These are phyloP conservation scores for Trichoderma erinaceum DNA, from an alignment of 495 filamentous ascomycete species.

Conservation along the genomic window DNA sequence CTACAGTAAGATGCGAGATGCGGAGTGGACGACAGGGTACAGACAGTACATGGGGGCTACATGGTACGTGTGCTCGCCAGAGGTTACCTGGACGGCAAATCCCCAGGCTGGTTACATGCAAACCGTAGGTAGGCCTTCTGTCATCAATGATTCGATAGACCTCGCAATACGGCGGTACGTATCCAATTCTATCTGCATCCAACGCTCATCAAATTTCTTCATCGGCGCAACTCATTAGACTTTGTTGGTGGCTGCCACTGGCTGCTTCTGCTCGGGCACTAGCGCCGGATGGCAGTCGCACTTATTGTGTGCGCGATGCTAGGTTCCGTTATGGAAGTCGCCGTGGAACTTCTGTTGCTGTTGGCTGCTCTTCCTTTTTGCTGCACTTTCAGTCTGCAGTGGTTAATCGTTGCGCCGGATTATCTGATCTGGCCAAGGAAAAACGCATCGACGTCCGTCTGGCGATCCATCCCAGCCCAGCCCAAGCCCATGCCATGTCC, in stretches of 20 bases:
- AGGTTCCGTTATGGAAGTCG: conserved; percentile 2
- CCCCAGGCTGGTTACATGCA: no score
- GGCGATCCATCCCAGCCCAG: background rate
- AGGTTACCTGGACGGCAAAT: no score
- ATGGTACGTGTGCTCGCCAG: no score
- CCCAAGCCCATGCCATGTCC: background rate
- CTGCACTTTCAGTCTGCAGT: background rate
- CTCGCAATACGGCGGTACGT: no score
- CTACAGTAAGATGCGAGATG: no score
- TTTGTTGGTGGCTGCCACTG: background rate
- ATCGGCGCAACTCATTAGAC: background rate
- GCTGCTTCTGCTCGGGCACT: background rate
- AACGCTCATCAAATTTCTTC: background rate
- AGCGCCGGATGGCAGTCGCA: background rate
- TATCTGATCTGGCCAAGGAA: background rate
- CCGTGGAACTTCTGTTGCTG: background rate
- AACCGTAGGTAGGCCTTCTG: no score
- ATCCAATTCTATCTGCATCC: background rate
- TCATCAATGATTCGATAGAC: no score
- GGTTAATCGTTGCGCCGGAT: background rate
- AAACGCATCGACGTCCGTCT: background rate
- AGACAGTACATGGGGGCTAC: no score
- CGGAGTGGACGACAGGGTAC: no score
- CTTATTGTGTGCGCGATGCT: background rate
- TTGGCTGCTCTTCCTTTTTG: background rate